Percentiles rank a stretch among this genome's conserved stretches.
Evolutionary conservation across 768 basidiomycete genomes (phyloP).

Genomic region (Hericium coralloides): DNA sequence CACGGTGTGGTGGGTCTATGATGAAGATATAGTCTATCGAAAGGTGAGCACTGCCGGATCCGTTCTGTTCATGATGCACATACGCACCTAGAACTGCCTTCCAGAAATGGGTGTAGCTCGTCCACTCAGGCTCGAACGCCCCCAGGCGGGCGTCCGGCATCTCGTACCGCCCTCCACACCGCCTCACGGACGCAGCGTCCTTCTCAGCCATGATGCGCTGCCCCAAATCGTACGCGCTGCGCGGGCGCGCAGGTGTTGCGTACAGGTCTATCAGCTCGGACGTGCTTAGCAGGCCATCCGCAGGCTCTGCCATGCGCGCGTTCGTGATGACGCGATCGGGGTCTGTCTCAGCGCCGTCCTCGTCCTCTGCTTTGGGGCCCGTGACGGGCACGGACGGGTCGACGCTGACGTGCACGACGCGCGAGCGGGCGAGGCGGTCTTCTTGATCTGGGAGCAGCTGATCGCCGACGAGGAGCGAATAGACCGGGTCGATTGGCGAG

Average conservation of each 20-base stretch:
- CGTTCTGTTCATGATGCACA: background rate
- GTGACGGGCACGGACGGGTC: slow-evolving; percentile 44
- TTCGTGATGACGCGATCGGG: slow-evolving; percentile 68
- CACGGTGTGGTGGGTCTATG: slow-evolving; percentile 32
- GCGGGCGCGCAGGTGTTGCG: slow-evolving; percentile 26
- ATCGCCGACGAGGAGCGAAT: slow-evolving; percentile 65
- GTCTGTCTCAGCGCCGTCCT: slow-evolving; percentile 32
- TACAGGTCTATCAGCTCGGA: slow-evolving; percentile 48
- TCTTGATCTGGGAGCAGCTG: slow-evolving; percentile 46
- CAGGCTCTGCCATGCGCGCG: slow-evolving; percentile 46
- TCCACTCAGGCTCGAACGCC: slow-evolving; percentile 71
- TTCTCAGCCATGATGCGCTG: slow-evolving; percentile 13
- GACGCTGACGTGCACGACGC: slow-evolving; percentile 63
- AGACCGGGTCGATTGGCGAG: slow-evolving; percentile 70
- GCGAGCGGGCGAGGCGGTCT: slow-evolving; percentile 45
- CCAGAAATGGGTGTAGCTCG: slow-evolving; percentile 87
- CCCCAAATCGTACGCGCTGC: slow-evolving; percentile 66
- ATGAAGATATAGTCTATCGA: slow-evolving; percentile 84
- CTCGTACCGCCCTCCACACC: slow-evolving; percentile 41
- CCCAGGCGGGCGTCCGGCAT: slow-evolving; percentile 39
- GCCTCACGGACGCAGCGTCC: slow-evolving; percentile 20
- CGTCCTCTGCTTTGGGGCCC: slow-evolving; percentile 20
- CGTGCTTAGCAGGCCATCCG: slow-evolving; percentile 63
- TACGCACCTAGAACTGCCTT: slow-evolving; percentile 63
- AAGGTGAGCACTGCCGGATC: background rate